Percentiles rank a stretch among this genome's conserved stretches.
Evolutionary conservation across 78 protist genomes (phyloP).

Genomic region (Planoprotostelium fungivorum): DNA sequence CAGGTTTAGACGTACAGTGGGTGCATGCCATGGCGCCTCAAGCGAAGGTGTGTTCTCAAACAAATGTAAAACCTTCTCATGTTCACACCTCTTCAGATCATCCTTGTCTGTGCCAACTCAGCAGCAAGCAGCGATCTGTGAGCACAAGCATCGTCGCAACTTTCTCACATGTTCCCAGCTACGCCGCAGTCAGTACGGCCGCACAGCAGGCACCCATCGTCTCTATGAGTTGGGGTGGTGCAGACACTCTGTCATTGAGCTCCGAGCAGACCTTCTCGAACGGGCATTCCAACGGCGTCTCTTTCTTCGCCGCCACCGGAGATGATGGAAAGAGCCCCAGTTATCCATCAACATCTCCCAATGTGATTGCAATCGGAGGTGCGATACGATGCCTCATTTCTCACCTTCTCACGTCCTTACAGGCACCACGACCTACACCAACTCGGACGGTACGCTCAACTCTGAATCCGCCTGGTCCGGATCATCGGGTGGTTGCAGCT

Average conservation of each 20-base stretch:
- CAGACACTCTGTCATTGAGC: background rate
- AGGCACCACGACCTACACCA: background rate
- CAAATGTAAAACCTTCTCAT: too few species aligned
- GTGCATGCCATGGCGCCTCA: background rate
- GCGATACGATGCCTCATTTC: too few species aligned
- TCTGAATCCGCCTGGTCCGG: background rate
- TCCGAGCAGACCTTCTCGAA: background rate
- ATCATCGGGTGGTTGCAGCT: background rate
- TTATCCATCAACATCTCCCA: background rate
- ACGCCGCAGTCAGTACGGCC: background rate
- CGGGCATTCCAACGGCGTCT: background rate
- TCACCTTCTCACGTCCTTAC: too few species aligned
- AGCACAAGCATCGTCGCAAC: too few species aligned
- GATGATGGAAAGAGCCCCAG: background rate
- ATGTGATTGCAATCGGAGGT: background rate
- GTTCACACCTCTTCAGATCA: too few species aligned
- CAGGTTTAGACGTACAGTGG: background rate
- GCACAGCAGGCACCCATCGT: background rate
- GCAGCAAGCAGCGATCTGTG: background rate
- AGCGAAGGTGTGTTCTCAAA: too few species aligned
- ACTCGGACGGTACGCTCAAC: background rate
- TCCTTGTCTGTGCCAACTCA: background rate
- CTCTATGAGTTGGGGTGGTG: background rate
- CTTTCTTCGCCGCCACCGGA: background rate
- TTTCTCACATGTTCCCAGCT: too few species aligned